Evolutionary conservation across 192 early-diverging fungal species (phyloP), one percentile per base, ranked within the genome.

Genomic region (Backusella mclennaniae): DNA sequence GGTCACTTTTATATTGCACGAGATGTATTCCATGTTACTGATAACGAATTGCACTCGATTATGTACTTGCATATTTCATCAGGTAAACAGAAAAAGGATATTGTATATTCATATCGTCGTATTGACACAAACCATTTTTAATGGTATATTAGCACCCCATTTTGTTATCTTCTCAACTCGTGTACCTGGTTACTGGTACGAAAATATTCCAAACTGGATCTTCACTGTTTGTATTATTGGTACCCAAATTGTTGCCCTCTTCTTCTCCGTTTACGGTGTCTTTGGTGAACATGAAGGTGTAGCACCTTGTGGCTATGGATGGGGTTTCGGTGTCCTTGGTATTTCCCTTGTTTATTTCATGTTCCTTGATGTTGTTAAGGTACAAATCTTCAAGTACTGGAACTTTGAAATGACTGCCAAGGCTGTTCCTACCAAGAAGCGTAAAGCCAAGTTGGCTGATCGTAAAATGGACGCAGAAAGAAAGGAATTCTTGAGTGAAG

Each of bases 111-210:
- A 56, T 21, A 9, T 21, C 3, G 21, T 59, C 11, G 0, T 59
- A 59, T 26, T 59, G 26, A 59, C 8, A 23, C 23, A 49, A 19
- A 19, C 5, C 11, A 56, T 12, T 11, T 56, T 23, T 23, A 33
- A 26, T 56, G 21, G 26, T 4, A 6, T n/a, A 9, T 69, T 80
- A 46, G 77, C 82, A 46, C 78, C 78, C 41, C 96, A 97, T 84
- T 97, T 97, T 84, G 95, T 96, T 36, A 97, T 97, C 75, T 97
- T 97, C 85, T 96, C 95, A 12, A 96, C 96, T 21, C 91, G 95
- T 79, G 81, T 96, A 8, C 86, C 91, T 33, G 91, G 93, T 52
- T 96, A 90, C 84, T 96, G 94, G 83, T 98, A 94, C 92, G 89
- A 95, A 81, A 93, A 93, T 77, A 84, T 90, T 83, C 97, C 97